Base-by-base conservation (phyloP, 1,139 yeast genomes). In the Magnusiomyces suaveolens region DNA sequence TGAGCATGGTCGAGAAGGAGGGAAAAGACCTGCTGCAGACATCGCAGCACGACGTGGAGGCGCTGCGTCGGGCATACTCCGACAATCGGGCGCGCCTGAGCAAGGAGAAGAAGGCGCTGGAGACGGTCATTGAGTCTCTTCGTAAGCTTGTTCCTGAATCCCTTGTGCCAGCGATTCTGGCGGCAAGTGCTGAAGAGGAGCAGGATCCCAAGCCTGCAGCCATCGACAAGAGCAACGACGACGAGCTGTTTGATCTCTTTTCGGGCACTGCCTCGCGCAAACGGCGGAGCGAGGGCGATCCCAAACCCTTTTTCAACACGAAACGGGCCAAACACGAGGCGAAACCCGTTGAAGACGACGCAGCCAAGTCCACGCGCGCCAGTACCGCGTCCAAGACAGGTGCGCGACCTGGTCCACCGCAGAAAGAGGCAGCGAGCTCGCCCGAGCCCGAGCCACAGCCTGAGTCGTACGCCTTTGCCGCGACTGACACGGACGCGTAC, bases 21-120 rank as follows among this genome's bases (percentile, higher is more conserved):
- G 14, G 8, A 33, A 16, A 44, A 8, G 44, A 41, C 25, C 18
- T 48, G 10, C 10, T 20, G 10, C 23, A 41, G 8, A 24, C 23
- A 24, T 41, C 54, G n/a, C 51, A 48, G 14, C 25, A 39, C 3
- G 58, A 56, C n/a, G 46, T 52, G 1, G 56, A 51, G 1, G 46
- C 29, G 8, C 49, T 56, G 14, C 46, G 46, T 16, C 16, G 38
- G 8, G 53, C 54, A 2, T 56, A 52, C 21, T 50, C 51, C 2
- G 48, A 38, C 14, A 52, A 52, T 3, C 38, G 43, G 21, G 52
- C 49, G 8, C 24, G 52, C 3, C 52, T 56, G 16, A 48, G 33
- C 2, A 43, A 48, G n/a, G 56, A 56, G 41, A 56, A 56, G 16
- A 56, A 56, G 43, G 29, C 55, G 8, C 29, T 56, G 23, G 56